Evolutionary conservation across 2,329 filamentous ascomycete genomes (phyloP).

Genomic region (Botrytis elliptica): DNA sequence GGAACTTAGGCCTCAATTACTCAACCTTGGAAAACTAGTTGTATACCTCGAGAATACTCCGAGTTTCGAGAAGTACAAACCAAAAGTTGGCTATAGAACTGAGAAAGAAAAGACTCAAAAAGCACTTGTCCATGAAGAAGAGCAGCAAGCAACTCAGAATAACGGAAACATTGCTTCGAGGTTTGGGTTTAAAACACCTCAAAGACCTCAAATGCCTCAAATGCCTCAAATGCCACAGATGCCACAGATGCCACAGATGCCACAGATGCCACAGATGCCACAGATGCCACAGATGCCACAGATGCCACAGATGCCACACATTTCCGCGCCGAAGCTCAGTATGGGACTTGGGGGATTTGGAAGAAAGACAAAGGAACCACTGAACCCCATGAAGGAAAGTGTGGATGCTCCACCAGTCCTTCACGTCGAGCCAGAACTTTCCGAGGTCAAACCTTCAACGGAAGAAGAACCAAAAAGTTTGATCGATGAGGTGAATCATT

Average conservation of each 20-base stretch:
- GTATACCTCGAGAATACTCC: constrained; percentile 21
- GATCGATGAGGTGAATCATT: constrained; percentile 20
- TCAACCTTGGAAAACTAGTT: constrained; percentile 22
- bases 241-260: constrained; percentile 14
- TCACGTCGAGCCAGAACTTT: neutral
- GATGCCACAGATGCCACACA: constrained; percentile 20
- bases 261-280: constrained; percentile 8
- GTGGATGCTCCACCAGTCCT: neutral
- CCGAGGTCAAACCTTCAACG: neutral
- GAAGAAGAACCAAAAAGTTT: constrained; percentile 17
- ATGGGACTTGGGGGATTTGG: constrained; percentile 10
- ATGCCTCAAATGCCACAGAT: neutral
- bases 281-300: constrained; percentile 21
- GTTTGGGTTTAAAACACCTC: constrained; percentile 22
- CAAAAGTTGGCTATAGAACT: neutral
- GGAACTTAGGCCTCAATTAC: constrained; percentile 20
- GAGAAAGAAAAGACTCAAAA: constrained; percentile 8
- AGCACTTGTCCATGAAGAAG: neutral
- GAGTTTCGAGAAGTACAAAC: constrained; percentile 20
- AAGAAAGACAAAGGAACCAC: constrained; percentile 19
- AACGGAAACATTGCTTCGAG: constrained; percentile 17
- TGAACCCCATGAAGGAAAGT: constrained; percentile 10
- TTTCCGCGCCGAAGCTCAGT: constrained; percentile 22
- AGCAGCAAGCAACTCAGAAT: neutral
- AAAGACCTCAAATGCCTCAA: constrained; percentile 2